Conservation (phyloP, 2,329 filamentous ascomycete genomes). For the Nannizziopsis arthrosporioides region DNA sequence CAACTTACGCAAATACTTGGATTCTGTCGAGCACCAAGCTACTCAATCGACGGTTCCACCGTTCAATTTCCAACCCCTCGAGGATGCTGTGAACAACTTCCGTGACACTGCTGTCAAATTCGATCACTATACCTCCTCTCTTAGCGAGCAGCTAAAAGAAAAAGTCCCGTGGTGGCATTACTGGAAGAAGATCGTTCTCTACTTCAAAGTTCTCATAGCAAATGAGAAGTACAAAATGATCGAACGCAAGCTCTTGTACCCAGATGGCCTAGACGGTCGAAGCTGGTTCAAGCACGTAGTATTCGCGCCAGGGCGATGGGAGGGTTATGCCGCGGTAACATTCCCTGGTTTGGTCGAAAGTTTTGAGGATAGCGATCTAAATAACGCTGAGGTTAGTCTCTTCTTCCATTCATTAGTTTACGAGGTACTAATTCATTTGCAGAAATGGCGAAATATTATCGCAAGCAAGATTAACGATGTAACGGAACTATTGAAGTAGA, state of each 20-base stretch:
- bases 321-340: slow-evolving; percentile 68
- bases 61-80: slow-evolving; percentile 37
- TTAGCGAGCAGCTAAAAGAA: slow-evolving; percentile 40
- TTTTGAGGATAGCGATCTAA: slow-evolving; percentile 41
- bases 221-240: slow-evolving; percentile 77
- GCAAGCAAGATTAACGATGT: slow-evolving; percentile 27
- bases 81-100: slow-evolving; percentile 40
- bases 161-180: slow-evolving; percentile 68
- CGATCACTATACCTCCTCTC: slow-evolving; percentile 40
- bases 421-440: neutral
- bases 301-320: slow-evolving; percentile 85
- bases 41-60: slow-evolving; percentile 13
- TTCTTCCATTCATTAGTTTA: slow-evolving; percentile 1
- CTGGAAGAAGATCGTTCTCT: slow-evolving; percentile 54
- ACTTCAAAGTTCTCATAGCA: slow-evolving; percentile 50
- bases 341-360: slow-evolving; percentile 55
- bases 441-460: slow-evolving; percentile 35
- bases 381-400: slow-evolving; percentile 41
- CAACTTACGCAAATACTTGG: slow-evolving; percentile 39
- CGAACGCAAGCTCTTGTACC: slow-evolving; percentile 68
- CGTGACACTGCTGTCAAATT: slow-evolving; percentile 39
- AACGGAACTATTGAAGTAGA: slow-evolving; percentile 10
- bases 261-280: slow-evolving; percentile 63
- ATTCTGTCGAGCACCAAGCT: slow-evolving; percentile 20
- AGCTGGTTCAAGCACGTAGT: slow-evolving; percentile 92